phyloP scores from a whole-genome alignment of 345 rosid species.

The Salix suchowensis region DNA sequence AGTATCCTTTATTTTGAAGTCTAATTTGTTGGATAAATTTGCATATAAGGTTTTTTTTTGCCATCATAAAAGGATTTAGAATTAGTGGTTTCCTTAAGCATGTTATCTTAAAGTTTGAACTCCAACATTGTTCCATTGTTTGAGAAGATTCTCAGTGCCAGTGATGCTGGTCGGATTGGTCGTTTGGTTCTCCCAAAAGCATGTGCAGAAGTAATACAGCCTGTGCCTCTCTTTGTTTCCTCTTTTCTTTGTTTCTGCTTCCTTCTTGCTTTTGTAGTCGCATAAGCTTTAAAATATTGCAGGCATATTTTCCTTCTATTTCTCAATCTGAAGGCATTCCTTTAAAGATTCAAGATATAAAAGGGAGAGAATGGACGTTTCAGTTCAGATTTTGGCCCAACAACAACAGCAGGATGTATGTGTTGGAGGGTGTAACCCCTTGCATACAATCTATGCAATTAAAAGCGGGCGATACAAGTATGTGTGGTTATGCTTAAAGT shows the following conservation, averaged over 20 bases:
- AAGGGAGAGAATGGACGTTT: constrained; percentile 87
- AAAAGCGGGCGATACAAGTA: constrained; percentile 91
- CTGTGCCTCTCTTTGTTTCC: neutral
- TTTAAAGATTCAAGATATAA: constrained; percentile 74
- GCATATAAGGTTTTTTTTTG: constrained; percentile 1
- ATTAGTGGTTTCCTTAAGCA: constrained; percentile 35
- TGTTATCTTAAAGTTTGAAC: constrained; percentile 49
- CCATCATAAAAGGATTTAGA: constrained; percentile 13
- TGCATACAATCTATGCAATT: constrained; percentile 93
- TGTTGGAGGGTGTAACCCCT: constrained; percentile 94
- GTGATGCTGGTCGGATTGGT: constrained; percentile 98
- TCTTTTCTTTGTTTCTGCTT: neutral
- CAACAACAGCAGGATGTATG: constrained; percentile 98
- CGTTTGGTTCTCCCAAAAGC: constrained; percentile 95
- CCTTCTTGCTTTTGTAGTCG: constrained; percentile 6
- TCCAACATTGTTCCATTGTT: constrained; percentile 76
- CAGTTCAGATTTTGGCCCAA: constrained; percentile 99
- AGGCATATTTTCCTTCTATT: constrained; percentile 92
- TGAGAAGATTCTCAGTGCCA: constrained; percentile 93
- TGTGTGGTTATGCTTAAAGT: constrained; percentile 4
- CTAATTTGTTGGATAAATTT: neutral
- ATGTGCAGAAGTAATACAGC: constrained; percentile 76
- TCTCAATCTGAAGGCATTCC: constrained; percentile 92
- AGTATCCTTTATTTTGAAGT: constrained; percentile 55
- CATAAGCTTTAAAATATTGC: constrained; percentile 31